Base-by-base conservation (phyloP, 2,329 filamentous ascomycete genomes). In the Xylaria sp. region DNA sequence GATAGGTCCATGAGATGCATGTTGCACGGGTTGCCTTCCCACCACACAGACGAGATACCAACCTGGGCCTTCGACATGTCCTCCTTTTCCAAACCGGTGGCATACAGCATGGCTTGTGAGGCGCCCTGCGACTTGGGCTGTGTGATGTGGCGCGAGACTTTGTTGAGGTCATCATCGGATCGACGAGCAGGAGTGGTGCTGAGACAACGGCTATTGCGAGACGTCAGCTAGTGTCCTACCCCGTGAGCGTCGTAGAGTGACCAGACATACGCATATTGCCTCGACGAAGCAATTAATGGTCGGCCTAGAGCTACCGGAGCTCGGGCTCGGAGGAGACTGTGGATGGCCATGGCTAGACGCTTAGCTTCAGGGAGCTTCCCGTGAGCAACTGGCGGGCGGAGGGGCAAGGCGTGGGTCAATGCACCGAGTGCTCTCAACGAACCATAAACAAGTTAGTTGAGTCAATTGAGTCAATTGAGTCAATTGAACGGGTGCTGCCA, bases 31-130 rank as follows among this genome's bases (percentile, higher is more conserved):
- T 99, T 99, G 60, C 95, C 95, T 70, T 92, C 90, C 80, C 94
- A 97, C 95, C 95, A 99, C 63, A 98, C 93, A 5, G 93, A 97
- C 41, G 94, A 96, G 75, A 99, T 98, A 69, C 95, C 95, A 70
- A 99, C 90, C 82, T 99, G 96, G 25, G 95, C 90, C 83, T 98
- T 99, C 81, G 90, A 89, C 89, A 98, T 91, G 78, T 97, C 93
- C 58, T 85, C 84, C 74, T 96, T 91, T 41, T 81, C 87, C 72
- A 99, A 82, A 55, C 96, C 96, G 1, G 94, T 97, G 69, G 92
- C 95, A 82, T 97, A 99, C 59, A 99, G 85, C 96, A 99, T 99
- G 67, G 96, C 95, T 82, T 99, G 95, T 41, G 95, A 98, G 57
- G 96, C 95, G 70, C 95, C 95, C 82, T 99, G 95, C 33, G 94